These are phyloP conservation scores for Phytopythium cucurbitacearum DNA, from an alignment of 352 stramenopile species.

Conservation along the genomic window DNA sequence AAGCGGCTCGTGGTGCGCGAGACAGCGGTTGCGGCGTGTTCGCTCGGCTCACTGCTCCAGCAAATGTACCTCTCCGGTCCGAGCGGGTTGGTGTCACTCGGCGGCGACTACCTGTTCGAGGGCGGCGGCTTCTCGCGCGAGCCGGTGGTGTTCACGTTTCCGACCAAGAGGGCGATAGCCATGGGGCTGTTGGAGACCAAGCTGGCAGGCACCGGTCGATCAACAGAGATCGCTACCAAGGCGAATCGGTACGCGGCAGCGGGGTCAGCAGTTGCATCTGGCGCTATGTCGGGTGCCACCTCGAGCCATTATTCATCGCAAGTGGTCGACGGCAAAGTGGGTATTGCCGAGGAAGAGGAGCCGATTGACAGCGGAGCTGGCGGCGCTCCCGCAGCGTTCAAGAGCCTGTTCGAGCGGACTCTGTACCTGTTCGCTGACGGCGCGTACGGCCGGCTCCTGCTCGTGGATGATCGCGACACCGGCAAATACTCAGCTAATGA, in stretches of 20 bases:
- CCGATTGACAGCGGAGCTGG: too few species aligned
- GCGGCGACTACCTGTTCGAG: constrained; percentile 31
- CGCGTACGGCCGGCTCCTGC: constrained; percentile 17
- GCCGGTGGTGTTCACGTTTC: constrained; percentile 10
- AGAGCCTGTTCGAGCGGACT: constrained; percentile 25
- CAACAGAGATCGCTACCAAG: constrained; percentile 4
- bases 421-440: constrained; percentile 17
- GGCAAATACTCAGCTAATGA: constrained; percentile 12
- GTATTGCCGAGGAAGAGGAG: neutral
- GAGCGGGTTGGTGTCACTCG: constrained; percentile 26
- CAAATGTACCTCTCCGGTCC: constrained; percentile 33
- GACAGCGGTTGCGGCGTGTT: constrained; percentile 20
- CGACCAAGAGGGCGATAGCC: constrained; percentile 19
- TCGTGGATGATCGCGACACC: constrained; percentile 20
- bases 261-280: neutral
- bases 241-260: neutral
- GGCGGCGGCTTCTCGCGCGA: constrained; percentile 20
- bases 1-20: constrained; percentile 13
- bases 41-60: constrained; percentile 29
- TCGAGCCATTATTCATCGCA: neutral
- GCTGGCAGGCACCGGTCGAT: neutral
- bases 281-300: neutral
- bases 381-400: constrained; percentile 1
- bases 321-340: neutral
- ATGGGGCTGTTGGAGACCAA: constrained; percentile 20